Evolutionary conservation across 352 stramenopile species (phyloP).

Genomic region (Phytopythium delawarense): DNA sequence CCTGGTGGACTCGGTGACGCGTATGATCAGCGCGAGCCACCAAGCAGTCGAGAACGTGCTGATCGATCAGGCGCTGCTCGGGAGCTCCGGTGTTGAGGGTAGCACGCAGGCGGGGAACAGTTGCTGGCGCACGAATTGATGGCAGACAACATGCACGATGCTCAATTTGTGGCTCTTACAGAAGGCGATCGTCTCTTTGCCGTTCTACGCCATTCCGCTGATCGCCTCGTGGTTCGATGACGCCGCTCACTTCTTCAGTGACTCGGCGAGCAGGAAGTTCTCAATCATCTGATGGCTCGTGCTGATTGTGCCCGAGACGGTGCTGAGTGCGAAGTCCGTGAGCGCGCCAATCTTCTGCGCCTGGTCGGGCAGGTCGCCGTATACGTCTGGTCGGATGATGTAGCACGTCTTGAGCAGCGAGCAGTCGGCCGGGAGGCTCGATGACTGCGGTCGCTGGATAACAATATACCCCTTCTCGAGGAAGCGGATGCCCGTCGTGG

Average conservation of each 20-base stretch:
- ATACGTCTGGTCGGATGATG: conserved; percentile 32
- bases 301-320: conserved; percentile 31
- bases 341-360: conserved; percentile 33
- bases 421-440: conserved; percentile 19
- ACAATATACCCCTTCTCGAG: conserved; percentile 39
- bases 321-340: conserved; percentile 47
- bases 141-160: no score
- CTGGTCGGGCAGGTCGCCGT: conserved; percentile 22
- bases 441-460: conserved; percentile 16
- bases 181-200: no score
- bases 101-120: no score
- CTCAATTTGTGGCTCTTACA: neutral
- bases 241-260: conserved; percentile 18
- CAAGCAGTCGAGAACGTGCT: conserved; percentile 7
- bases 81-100: neutral
- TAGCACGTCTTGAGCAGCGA: conserved; percentile 36
- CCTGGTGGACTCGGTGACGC: conserved; percentile 1
- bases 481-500: conserved; percentile 29
- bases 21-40: conserved; percentile 5
- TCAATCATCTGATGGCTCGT: conserved; percentile 52
- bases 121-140: no score
- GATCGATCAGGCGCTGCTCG: neutral
- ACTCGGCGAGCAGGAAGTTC: conserved; percentile 34
- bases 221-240: neutral
- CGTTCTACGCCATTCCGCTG: no score